These are phyloP conservation scores for Sclerotinia minor DNA, from an alignment of 2,329 filamentous ascomycete genomes.

Conservation along the genomic window DNA sequence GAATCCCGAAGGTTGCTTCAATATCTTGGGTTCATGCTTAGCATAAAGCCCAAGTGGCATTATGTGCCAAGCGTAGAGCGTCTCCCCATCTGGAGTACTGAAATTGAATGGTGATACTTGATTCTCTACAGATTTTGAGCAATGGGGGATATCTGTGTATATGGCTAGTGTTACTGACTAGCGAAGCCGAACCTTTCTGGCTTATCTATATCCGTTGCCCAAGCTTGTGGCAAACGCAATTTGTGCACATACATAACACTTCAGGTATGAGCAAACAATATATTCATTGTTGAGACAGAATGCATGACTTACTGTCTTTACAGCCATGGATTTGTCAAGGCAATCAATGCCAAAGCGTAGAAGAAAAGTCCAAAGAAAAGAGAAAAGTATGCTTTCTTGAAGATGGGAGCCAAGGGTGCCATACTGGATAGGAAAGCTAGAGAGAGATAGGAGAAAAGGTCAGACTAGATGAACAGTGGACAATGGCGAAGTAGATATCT, in stretches of 20 bases:
- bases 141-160: background rate
- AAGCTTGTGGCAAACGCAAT: conserved; percentile 60
- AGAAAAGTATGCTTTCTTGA: conserved; percentile 50
- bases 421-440: conserved; percentile 27
- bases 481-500: background rate
- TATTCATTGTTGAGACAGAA: conserved; percentile 5
- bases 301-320: conserved; percentile 71
- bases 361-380: conserved; percentile 60
- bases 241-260: conserved; percentile 81
- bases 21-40: conserved; percentile 65
- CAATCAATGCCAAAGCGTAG: conserved; percentile 66
- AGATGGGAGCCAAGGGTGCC: conserved; percentile 45
- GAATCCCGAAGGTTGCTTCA: conserved; percentile 47
- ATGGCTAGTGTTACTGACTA: conserved; percentile 52
- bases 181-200: conserved; percentile 86
- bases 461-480: background rate
- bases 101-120: conserved; percentile 87
- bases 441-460: background rate
- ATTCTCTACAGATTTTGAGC: conserved; percentile 56
- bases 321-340: conserved; percentile 66
- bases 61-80: conserved; percentile 87
- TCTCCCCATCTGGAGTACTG: conserved; percentile 71
- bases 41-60: conserved; percentile 76
- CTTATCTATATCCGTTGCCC: conserved; percentile 70
- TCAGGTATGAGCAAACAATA: conserved; percentile 20